Evolutionary conservation across 2,329 filamentous ascomycete genomes (phyloP), one percentile per base, ranked within the genome.

Genomic region (Nemania abortiva): DNA sequence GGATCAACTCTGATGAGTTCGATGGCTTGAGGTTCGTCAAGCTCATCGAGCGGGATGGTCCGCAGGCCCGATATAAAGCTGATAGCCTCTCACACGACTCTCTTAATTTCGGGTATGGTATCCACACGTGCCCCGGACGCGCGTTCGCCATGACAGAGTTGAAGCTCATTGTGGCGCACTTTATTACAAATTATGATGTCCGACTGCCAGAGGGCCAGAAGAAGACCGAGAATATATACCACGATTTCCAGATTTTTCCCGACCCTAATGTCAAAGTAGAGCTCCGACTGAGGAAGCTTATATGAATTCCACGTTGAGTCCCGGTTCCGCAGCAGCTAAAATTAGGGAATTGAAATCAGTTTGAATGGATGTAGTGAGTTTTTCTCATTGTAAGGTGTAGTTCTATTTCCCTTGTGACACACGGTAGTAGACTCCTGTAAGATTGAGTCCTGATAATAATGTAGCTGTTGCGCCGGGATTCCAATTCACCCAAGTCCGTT

Each of bases 21-120:
- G 47, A 49, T 49, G 47, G 47, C 22, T 22, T 49, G 47, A 49
- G 47, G 47, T 49, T 49, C 47, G 47, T 49, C 47, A 49, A 49
- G 47, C n/a, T 20, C 20, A 20, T 49, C 47, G 42, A 49, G 22
- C 47, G n/a, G n/a, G 47, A 49, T 4, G 47, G 47, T 3, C 6
- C 20, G 47, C 47, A 49, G n/a, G 47, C 47, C n/a, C 47, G 47
- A n/a, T 49, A 49, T 10, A 49, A 49, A 18, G 47, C 47, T 18
- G 47, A 49, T 18, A 22, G 47, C 47, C 47, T 49, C 47, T 49
- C 47, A 5, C 47, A 22, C 47, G 15, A 49, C 10, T 49, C 47
- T 2, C 47, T 49, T 18, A 49, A 22, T 10, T 49, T 49, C 47
- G 47, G 47, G 20, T 49, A 22, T 24, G 47, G 47, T 49, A 24